phyloP scores from a whole-genome alignment of 1,284 basidiomycete species.

The Cutaneotrichosporon mucoides region DNA sequence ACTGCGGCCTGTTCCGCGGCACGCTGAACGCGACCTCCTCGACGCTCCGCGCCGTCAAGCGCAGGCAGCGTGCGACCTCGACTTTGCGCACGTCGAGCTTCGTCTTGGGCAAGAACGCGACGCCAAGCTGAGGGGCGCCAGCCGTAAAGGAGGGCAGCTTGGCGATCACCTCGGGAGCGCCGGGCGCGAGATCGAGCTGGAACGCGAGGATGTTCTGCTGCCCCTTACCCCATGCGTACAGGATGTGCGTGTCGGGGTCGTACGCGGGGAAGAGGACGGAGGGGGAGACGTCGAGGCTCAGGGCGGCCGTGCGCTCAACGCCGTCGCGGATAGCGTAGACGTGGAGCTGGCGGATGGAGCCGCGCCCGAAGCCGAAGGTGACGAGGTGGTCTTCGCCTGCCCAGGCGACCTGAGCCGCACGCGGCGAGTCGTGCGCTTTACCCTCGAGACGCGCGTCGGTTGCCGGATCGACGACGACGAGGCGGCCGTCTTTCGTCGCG shows the following conservation, averaged over 20 bases:
- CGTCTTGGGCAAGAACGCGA: constrained; percentile 49
- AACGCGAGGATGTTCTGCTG: constrained; percentile 50
- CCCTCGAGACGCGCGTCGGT: constrained; percentile 16
- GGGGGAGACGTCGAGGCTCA: constrained; percentile 51
- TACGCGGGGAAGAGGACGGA: constrained; percentile 51
- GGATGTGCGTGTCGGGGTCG: constrained; percentile 51
- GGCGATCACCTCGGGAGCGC: constrained; percentile 29
- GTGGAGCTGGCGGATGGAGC: constrained; percentile 50
- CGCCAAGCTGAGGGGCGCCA: constrained; percentile 44
- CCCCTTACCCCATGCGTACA: constrained; percentile 52
- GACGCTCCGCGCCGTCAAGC: constrained; percentile 47
- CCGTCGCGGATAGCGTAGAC: constrained; percentile 36
- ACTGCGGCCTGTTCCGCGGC: constrained; percentile 50
- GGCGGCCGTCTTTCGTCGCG: constrained; percentile 48
- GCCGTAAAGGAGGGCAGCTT: constrained; percentile 47
- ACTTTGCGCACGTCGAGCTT: constrained; percentile 48
- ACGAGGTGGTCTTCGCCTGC: constrained; percentile 44
- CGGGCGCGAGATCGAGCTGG: constrained; percentile 37
- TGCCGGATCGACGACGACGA: constrained; percentile 50
- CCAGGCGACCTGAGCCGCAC: constrained; percentile 51
- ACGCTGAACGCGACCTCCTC: constrained; percentile 51
- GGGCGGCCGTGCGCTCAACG: constrained; percentile 29
- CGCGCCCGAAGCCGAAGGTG: constrained; percentile 49
- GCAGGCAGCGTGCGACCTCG: constrained; percentile 46
- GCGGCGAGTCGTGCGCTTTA: constrained; percentile 46